A percentile compares a stretch with the other conserved stretches of the same genome.
phyloP scores from a whole-genome alignment of 345 rosid genomes.

The Aurinia saxatilis region DNA sequence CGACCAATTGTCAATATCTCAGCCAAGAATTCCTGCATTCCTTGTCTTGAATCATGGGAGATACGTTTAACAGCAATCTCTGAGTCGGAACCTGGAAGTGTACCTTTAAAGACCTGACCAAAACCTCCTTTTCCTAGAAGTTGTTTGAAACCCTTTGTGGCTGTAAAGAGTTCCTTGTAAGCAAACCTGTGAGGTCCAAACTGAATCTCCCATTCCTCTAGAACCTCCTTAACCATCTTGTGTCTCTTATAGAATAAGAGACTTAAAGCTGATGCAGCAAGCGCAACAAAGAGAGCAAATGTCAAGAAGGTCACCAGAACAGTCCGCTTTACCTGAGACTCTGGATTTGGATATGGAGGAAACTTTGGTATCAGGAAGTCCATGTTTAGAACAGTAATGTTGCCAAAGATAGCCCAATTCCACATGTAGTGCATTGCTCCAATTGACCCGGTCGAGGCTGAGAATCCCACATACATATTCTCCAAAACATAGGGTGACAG shows the following conservation, averaged over 20 bases:
- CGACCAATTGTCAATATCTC: constrained; percentile 35
- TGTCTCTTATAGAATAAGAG: no score
- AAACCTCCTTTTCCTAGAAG: constrained; percentile 46
- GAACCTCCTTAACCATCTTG: no score
- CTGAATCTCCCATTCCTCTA: constrained; percentile 45
- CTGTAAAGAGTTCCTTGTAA: constrained; percentile 33
- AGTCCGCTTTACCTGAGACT: no score
- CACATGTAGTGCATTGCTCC: constrained; percentile 34
- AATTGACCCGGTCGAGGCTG: constrained; percentile 39
- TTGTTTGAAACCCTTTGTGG: constrained; percentile 40
- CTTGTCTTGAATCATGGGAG: constrained; percentile 40
- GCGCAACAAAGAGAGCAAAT: no score
- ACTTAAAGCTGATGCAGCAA: no score
- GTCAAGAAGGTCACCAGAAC: no score
- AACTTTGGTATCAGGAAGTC: constrained; percentile 20
- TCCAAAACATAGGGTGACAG: constrained; percentile 32
- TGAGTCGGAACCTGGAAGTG: constrained; percentile 24
- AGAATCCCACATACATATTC: constrained; percentile 45
- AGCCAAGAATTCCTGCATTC: constrained; percentile 24
- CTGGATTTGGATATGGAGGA: constrained; percentile 56
- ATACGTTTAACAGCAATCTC: constrained; percentile 45
- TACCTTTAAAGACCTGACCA: constrained; percentile 46
- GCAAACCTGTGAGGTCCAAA: constrained; percentile 40
- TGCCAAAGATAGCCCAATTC: constrained; percentile 29
- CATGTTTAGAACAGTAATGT: constrained; percentile 4